Evolutionary conservation across 2,329 filamentous ascomycete genomes (phyloP).

Genomic region (Botrytis paeoniae): DNA sequence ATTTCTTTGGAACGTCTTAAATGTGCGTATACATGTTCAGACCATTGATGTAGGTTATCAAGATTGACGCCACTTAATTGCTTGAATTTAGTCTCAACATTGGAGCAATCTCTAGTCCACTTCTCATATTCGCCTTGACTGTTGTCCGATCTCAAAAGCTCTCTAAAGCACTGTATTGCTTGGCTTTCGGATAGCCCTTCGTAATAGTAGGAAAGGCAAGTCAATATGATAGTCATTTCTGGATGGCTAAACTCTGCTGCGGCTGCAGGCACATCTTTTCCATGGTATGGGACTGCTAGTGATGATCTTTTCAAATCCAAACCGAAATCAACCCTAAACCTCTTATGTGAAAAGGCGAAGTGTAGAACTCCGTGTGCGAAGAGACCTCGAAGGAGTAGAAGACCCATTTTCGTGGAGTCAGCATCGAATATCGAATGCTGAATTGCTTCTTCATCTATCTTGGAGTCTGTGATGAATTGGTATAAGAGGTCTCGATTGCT

Average conservation of each 20-base stretch:
- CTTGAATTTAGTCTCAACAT: slow-evolving; percentile 41
- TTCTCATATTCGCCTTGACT: slow-evolving; percentile 48
- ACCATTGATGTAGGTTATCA: slow-evolving; percentile 50
- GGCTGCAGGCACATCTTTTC: slow-evolving; percentile 55
- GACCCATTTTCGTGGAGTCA: slow-evolving; percentile 34
- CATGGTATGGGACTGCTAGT: slow-evolving; percentile 57
- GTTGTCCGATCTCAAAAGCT: slow-evolving; percentile 52
- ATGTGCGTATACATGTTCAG: slow-evolving; percentile 48
- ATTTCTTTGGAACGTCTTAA: slow-evolving; percentile 51
- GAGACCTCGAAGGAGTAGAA: slow-evolving; percentile 54
- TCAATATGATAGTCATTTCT: slow-evolving; percentile 55
- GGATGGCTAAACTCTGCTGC: slow-evolving; percentile 58
- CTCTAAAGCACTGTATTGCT: slow-evolving; percentile 46
- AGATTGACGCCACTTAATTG: slow-evolving; percentile 55
- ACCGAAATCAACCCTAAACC: slow-evolving; percentile 66
- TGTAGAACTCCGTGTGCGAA: slow-evolving; percentile 53
- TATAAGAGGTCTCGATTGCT: background rate
- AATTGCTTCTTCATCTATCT: slow-evolving; percentile 19
- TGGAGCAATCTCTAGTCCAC: slow-evolving; percentile 44
- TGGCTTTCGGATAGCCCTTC: slow-evolving; percentile 51
- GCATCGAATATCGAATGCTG: slow-evolving; percentile 29
- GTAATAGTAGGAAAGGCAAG: slow-evolving; percentile 55
- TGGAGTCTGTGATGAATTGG: slow-evolving; percentile 14
- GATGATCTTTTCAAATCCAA: slow-evolving; percentile 46
- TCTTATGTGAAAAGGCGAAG: slow-evolving; percentile 54